Conservation (phyloP, 139 green algal species). For the Chlorella vulgaris region DNA sequence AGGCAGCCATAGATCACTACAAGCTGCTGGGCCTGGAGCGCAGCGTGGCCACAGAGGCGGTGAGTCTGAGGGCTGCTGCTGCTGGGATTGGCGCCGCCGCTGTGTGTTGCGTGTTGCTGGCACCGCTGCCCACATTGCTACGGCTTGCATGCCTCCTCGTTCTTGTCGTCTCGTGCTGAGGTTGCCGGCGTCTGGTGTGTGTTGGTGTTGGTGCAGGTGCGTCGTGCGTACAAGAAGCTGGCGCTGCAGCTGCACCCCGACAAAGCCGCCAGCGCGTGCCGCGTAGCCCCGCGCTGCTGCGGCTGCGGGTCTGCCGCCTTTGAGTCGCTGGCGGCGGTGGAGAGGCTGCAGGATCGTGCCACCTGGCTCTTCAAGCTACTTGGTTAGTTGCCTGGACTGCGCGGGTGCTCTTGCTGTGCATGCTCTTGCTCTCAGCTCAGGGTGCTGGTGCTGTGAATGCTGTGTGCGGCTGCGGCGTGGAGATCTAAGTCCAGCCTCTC, state of each 20-base stretch:
- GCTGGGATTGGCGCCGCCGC: neutral
- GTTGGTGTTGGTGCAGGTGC: slow-evolving; percentile 65
- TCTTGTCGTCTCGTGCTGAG: neutral
- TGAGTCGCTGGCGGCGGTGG: slow-evolving; percentile 1
- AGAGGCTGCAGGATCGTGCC: slow-evolving; percentile 24
- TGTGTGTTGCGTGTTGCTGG: neutral
- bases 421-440: neutral
- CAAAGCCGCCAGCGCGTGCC: slow-evolving; percentile 26
- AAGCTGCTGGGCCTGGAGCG: slow-evolving; percentile 43
- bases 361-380: slow-evolving; percentile 47
- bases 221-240: slow-evolving; percentile 82
- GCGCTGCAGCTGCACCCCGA: slow-evolving; percentile 91
- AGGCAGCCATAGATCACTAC: slow-evolving; percentile 30
- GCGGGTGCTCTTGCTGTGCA: neutral
- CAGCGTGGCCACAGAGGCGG: neutral
- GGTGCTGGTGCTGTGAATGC: neutral
- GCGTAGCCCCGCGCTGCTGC: neutral
- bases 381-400: neutral
- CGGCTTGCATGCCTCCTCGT: too few relatives aligned
- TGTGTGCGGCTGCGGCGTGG: too few relatives aligned
- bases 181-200: neutral
- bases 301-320: slow-evolving; percentile 9
- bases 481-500: too few relatives aligned
- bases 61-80: neutral
- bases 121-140: too few relatives aligned